Conservation (phyloP, 768 basidiomycete genomes). For the Lentinula edodes region DNA sequence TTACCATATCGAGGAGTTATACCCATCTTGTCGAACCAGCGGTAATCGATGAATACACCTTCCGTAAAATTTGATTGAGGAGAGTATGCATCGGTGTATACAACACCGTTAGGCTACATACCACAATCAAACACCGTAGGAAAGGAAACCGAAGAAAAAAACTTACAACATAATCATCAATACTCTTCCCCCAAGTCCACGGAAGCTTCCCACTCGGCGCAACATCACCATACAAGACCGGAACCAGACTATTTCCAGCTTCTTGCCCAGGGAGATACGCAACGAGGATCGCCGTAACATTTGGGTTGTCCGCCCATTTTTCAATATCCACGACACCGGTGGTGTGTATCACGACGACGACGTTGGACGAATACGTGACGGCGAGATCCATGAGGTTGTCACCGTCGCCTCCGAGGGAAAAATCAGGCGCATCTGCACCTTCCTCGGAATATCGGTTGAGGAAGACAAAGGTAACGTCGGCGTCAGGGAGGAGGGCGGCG, state of each 20-base stretch:
- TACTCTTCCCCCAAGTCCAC: conserved; percentile 46
- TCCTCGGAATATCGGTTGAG: not conserved
- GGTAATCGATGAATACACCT: conserved; percentile 11
- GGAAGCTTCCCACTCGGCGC: conserved; percentile 49
- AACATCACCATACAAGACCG: conserved; percentile 44
- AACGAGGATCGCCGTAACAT: conserved; percentile 22
- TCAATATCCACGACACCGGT: conserved; percentile 29
- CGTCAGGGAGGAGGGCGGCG: not conserved
- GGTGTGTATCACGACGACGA: conserved; percentile 35
- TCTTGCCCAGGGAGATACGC: conserved; percentile 43
- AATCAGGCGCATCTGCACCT: conserved; percentile 13
- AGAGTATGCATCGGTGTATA: not conserved
- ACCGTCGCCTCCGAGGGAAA: conserved; percentile 30
- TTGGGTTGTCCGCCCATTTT: conserved; percentile 35
- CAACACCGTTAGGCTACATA: not conserved
- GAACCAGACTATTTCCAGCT: conserved; percentile 43
- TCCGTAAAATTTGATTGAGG: conserved; percentile 4
- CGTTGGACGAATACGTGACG: conserved; percentile 15
- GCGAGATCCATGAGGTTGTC: conserved; percentile 31
- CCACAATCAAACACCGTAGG: not conserved
- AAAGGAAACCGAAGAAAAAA: not conserved
- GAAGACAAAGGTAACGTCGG: not conserved
- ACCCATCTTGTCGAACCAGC: conserved; percentile 18
- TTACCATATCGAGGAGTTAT: conserved; percentile 20
- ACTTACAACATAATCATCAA: conserved; percentile 36